Evolutionary conservation across 352 stramenopile genomes (phyloP), one percentile per base, ranked within the genome.

Genomic region (Phytophthora constricta): DNA sequence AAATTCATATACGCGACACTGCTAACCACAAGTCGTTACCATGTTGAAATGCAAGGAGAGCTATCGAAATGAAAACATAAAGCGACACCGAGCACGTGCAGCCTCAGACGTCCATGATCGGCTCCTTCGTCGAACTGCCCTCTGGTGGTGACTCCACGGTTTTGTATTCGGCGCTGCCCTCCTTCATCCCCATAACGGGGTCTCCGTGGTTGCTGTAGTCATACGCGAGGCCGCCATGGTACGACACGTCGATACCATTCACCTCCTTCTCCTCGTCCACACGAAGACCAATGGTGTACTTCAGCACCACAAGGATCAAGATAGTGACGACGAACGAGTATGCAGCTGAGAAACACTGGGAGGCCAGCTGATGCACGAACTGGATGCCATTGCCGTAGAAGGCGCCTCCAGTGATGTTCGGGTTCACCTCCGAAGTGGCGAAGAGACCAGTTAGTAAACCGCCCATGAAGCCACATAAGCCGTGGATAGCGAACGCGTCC

Each of bases 401-500:
- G 5, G 76, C 77, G 20, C 74, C 79, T 34, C 76, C 77, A 39
- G 72, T 63, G 62, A 87, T 84, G 54, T 53, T 75, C 20, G 78
- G 79, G 70, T 85, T 86, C 34, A 77, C 78, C 2, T 85, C 23
- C 4, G 57, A 63, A 3, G 76, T 87, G 11, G 81, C 84, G 53
- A 95, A 92, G 16, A 94, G 70, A 8, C 84, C 86, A 0, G 83
- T 88, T 20, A 92, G 19, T 28, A 94, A 62, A 16, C 78, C 80
- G 19, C 86, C 84, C 17, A 75, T 66, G 43, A 91, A 80, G 10
- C 86, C 86, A 4, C 58, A 81, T 22, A 79, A 76, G 26, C 82
- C 82, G 70, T 94, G 84, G 58, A 94, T 84, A 3, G 70, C 84
- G 64, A 93, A 91, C 52, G 76, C 70, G 60, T 94, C 86, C n/a